Evolutionary conservation across 2,329 filamentous ascomycete genomes (phyloP).

Genomic region (Ophiostoma angusticollis): DNA sequence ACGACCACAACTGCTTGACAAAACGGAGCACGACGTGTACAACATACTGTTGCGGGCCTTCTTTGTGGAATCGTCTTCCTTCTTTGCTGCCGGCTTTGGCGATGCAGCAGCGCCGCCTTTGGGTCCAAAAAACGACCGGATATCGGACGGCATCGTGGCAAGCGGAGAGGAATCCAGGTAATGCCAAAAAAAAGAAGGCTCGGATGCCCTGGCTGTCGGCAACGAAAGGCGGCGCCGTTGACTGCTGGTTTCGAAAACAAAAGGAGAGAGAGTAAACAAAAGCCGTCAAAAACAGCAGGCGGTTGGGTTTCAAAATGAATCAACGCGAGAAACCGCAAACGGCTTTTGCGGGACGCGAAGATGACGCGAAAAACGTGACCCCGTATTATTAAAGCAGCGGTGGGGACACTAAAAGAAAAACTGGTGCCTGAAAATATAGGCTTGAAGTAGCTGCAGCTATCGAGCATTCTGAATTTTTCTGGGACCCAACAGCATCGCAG

Average conservation of each 20-base stretch:
- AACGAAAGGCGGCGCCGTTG: too few species aligned
- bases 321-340: too few species aligned
- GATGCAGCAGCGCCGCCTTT: constrained; percentile 33
- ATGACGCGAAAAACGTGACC: constrained; percentile 32
- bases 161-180: background rate
- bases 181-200: background rate
- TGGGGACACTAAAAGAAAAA: background rate
- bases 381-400: too few species aligned
- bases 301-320: too few species aligned
- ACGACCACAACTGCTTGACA: background rate
- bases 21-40: background rate
- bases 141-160: constrained; percentile 51
- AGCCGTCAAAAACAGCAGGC: too few species aligned
- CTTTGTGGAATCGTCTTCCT: constrained; percentile 23
- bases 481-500: too few species aligned
- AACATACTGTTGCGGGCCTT: constrained; percentile 15
- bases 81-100: constrained; percentile 24
- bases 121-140: constrained; percentile 61
- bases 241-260: too few species aligned
- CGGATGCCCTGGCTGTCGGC: background rate
- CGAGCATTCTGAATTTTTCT: too few species aligned
- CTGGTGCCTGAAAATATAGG: background rate
- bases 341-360: constrained; percentile 29
- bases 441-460: too few species aligned
- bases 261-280: too few species aligned